Evolutionary conservation across 139 green algal species (phyloP).

Genomic region (Nannochloris sp.): DNA sequence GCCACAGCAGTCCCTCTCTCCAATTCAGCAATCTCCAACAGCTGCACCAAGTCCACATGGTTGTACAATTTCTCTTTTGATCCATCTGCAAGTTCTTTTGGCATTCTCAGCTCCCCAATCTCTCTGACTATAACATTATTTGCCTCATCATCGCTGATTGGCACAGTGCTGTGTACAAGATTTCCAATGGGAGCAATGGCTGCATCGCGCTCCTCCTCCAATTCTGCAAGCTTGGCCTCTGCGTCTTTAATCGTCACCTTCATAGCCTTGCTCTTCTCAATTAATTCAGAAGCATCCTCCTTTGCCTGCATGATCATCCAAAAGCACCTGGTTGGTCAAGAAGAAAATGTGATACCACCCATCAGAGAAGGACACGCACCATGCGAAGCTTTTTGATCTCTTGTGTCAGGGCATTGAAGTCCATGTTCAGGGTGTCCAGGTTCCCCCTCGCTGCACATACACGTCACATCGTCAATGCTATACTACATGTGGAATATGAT

Average conservation of each 20-base stretch:
- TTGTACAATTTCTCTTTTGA: conserved; percentile 72
- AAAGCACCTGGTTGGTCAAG: too few species aligned
- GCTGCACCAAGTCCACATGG: conserved; percentile 91
- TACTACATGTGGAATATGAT: not conserved
- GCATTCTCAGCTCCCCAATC: conserved; percentile 38
- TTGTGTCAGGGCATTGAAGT: conserved; percentile 92
- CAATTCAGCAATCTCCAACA: conserved; percentile 87
- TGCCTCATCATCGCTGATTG: conserved; percentile 84
- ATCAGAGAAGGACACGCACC: not conserved
- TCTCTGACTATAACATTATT: conserved; percentile 83
- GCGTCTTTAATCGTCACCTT: conserved; percentile 63
- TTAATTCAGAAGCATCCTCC: conserved; percentile 66
- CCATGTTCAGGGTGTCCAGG: conserved; percentile 74
- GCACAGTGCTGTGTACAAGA: conserved; percentile 92
- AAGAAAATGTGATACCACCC: not conserved
- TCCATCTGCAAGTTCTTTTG: conserved; percentile 6
- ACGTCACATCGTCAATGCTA: not conserved
- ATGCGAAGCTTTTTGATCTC: conserved; percentile 60
- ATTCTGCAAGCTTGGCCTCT: conserved; percentile 59
- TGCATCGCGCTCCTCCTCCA: conserved; percentile 51
- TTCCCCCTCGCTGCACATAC: conserved; percentile 54
- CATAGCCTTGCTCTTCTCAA: conserved; percentile 73
- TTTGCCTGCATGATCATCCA: conserved; percentile 48
- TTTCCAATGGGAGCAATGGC: conserved; percentile 86
- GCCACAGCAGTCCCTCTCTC: conserved; percentile 66